phyloP scores from a whole-genome alignment of 2,329 filamentous ascomycete species.

The Colletotrichum sp. region DNA sequence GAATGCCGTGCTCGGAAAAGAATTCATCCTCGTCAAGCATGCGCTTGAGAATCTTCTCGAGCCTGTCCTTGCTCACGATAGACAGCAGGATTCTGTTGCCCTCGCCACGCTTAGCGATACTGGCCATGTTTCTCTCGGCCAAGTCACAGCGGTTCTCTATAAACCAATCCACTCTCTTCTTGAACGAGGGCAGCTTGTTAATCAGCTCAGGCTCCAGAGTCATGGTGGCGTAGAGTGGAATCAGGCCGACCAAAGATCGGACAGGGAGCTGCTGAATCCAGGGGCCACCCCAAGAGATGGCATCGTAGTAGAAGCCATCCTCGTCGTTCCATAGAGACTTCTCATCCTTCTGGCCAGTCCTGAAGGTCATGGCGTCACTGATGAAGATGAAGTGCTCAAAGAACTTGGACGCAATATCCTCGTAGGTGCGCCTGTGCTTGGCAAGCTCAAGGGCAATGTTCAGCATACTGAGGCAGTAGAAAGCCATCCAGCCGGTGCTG shows the following conservation, averaged over 20 bases:
- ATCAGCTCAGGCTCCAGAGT: constrained; percentile 94
- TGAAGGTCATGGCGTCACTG: constrained; percentile 95
- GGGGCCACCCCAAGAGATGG: constrained; percentile 93
- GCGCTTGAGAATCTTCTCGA: constrained; percentile 84
- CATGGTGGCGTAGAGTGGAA: constrained; percentile 89
- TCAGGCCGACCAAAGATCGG: constrained; percentile 88
- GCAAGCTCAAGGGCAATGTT: constrained; percentile 95
- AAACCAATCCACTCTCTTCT: constrained; percentile 93
- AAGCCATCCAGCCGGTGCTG: constrained; percentile 99
- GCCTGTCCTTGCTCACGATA: constrained; percentile 90
- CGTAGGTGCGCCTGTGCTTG: constrained; percentile 93
- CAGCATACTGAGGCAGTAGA: constrained; percentile 95
- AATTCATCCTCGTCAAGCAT: constrained; percentile 98
- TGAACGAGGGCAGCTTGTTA: constrained; percentile 90
- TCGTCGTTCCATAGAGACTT: constrained; percentile 95
- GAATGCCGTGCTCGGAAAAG: constrained; percentile 86
- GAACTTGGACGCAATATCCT: constrained; percentile 97
- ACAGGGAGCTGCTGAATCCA: constrained; percentile 94
- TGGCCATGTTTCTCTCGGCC: constrained; percentile 92
- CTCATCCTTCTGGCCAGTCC: constrained; percentile 70
- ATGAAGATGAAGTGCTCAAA: constrained; percentile 99
- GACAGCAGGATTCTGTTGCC: constrained; percentile 87
- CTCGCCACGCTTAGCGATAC: constrained; percentile 88
- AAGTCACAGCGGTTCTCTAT: constrained; percentile 86
- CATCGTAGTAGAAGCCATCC: constrained; percentile 98